Percentiles rank a stretch among this genome's conserved stretches.
phyloP scores from a whole-genome alignment of 768 basidiomycete genomes.

The Candolleomyces eurysporus region DNA sequence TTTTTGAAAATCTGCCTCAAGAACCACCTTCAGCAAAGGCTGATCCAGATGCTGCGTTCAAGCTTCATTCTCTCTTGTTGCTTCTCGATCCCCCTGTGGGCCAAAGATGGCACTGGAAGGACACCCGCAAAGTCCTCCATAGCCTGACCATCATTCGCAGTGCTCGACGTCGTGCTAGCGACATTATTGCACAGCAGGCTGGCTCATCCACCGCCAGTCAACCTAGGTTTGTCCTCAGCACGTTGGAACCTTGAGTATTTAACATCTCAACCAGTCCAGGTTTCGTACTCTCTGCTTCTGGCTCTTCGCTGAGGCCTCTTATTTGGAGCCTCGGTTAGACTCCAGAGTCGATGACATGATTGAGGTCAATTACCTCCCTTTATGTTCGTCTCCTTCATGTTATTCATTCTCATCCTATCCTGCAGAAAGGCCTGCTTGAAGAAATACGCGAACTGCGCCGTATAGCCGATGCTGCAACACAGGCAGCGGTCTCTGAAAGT shows the following conservation, averaged over 20 bases:
- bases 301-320: slow-evolving; percentile 73
- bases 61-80: slow-evolving; percentile 64
- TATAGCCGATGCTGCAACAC: slow-evolving; percentile 20
- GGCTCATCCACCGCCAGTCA: slow-evolving; percentile 26
- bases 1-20: slow-evolving; percentile 60
- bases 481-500: not conserved
- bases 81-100: slow-evolving; percentile 73
- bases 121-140: slow-evolving; percentile 86
- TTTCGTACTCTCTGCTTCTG: slow-evolving; percentile 88
- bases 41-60: slow-evolving; percentile 55
- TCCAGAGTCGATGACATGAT: slow-evolving; percentile 88
- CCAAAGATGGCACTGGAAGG: slow-evolving; percentile 93
- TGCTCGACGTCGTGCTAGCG: slow-evolving; percentile 60
- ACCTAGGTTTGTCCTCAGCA: slow-evolving; percentile 47
- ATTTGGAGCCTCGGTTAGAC: slow-evolving; percentile 69
- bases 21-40: slow-evolving; percentile 54
- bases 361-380: slow-evolving; percentile 45
- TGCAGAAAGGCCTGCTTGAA: slow-evolving; percentile 72
- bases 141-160: slow-evolving; percentile 78
- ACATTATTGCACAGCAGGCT: slow-evolving; percentile 66
- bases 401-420: slow-evolving; percentile 1
- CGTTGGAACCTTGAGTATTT: not conserved
- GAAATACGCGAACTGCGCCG: slow-evolving; percentile 65
- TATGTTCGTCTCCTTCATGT: not conserved
- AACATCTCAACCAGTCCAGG: slow-evolving; percentile 37